Percentiles rank a stretch among this genome's conserved stretches.
Evolutionary conservation across 2,329 filamentous ascomycete species (phyloP).

Genomic region (Colletotrichum musae): DNA sequence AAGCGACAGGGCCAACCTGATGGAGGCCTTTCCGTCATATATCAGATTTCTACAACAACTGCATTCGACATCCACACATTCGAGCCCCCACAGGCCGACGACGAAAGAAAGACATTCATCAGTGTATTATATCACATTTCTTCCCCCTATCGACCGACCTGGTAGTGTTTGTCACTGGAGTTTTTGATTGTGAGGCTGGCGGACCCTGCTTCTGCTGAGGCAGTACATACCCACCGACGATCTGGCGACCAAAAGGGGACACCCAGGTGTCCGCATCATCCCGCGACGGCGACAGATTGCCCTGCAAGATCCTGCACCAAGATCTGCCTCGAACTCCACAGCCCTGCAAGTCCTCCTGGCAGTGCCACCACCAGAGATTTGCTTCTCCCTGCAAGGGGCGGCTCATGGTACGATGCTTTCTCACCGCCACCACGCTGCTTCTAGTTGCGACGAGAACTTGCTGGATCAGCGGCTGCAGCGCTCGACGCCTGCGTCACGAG

Average conservation of each 20-base stretch:
- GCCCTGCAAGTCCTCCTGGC: slow-evolving; percentile 12
- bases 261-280: slow-evolving; percentile 1
- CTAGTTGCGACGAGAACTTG: background rate
- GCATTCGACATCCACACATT: slow-evolving; percentile 14
- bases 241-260: slow-evolving; percentile 2
- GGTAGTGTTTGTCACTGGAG: background rate
- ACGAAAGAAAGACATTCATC: slow-evolving; percentile 6
- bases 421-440: slow-evolving; percentile 6
- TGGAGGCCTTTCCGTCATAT: slow-evolving; percentile 30
- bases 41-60: slow-evolving; percentile 20
- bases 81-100: slow-evolving; percentile 18
- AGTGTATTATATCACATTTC: background rate
- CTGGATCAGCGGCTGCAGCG: slow-evolving; percentile 8
- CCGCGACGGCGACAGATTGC: background rate
- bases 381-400: slow-evolving; percentile 24
- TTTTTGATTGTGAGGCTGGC: background rate
- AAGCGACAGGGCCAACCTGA: slow-evolving; percentile 15
- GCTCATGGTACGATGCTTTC: slow-evolving; percentile 6
- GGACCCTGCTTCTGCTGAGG: slow-evolving; percentile 10
- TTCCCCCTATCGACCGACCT: slow-evolving; percentile 1
- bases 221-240: slow-evolving; percentile 1
- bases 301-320: slow-evolving; percentile 38
- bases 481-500: background rate
- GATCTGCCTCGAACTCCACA: slow-evolving; percentile 19
- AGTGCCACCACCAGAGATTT: slow-evolving; percentile 2